These are phyloP conservation scores for Penicillium cosmopolitanum DNA, from an alignment of 495 filamentous ascomycete species.

Conservation along the genomic window DNA sequence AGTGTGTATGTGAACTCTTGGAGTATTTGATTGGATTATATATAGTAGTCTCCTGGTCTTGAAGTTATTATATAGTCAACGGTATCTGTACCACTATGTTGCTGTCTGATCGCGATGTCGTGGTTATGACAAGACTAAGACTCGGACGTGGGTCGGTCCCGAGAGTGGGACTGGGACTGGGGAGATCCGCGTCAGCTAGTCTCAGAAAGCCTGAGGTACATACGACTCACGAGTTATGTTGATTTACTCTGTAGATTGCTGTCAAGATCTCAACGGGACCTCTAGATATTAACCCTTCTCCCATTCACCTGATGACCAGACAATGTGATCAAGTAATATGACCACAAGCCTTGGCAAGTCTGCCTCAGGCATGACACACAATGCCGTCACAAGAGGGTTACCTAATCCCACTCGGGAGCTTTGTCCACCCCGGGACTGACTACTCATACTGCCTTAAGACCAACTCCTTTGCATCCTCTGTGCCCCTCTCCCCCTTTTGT, in stretches of 20 bases:
- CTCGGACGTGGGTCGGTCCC: neutral
- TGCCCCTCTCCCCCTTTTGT: conserved; percentile 17
- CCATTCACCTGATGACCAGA: neutral
- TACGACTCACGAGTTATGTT: no score
- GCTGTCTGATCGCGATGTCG: neutral
- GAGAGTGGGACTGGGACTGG: neutral
- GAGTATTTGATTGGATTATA: no score
- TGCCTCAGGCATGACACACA: conserved; percentile 17
- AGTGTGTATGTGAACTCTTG: no score
- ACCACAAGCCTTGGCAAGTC: neutral
- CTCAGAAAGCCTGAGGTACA: no score
- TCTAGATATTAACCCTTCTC: no score
- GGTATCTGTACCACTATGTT: no score
- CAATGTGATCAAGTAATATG: neutral
- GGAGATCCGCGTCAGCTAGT: neutral
- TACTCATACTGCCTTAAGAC: conserved; percentile 11
- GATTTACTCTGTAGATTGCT: no score
- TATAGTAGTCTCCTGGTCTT: no score
- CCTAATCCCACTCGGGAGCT: conserved; percentile 23
- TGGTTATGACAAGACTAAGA: neutral
- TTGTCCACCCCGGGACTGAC: conserved; percentile 18
- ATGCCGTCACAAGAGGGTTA: conserved; percentile 27
- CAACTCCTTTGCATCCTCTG: conserved; percentile 19
- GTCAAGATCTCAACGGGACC: no score
- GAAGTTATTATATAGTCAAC: no score